Base-by-base conservation (phyloP, 2,329 filamentous ascomycete genomes). In the Colletotrichum theobromicola region DNA sequence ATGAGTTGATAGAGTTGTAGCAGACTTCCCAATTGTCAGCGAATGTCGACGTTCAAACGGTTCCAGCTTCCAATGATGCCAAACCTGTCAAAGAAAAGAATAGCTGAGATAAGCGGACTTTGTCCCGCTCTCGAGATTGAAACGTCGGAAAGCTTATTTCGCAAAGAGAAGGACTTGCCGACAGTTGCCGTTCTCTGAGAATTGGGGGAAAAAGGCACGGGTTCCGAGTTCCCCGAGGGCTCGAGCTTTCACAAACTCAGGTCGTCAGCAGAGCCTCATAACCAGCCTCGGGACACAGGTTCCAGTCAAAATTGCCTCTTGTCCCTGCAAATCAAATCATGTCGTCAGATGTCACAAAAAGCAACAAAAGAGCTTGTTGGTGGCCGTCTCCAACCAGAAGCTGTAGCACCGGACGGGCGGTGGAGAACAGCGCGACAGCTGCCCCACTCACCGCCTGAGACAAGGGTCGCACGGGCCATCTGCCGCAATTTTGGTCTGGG, bases 401-500 rank as follows among this genome's bases (percentile, higher is more conserved):
- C 10, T 57, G 46, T 42, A 18, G 67, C 28, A 21, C 37, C 37
- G 67, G 67, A 63, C 37, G 61, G 67, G 57, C 46, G 30, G 60
- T 63, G 67, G 50, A 67, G 53, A 61, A 67, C 18, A 62, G 32
- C 50, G 50, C 30, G 57, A 58, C 32, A 10, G 46, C 50, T 13
- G 61, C 18, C 35, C 61, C 61, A 71, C 68, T 21, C 32, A 18
- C 46, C 37, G 21, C 58, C 8, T 24, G 26, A n/a, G 50, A 46
- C 67, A 58, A 53, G 67, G 67, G 21, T 42, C 12, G 67, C 71
- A 74, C 67, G 67, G 60, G n/a, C 67, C 71, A 65, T 15, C 18
- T 21, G 2, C 24, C 21, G 67, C 67, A 64, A 70, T 60, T 37
- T 71, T 53, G 67, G 71, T 57, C 64, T 32, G 24, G 55, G 35